phyloP scores from a whole-genome alignment of 805 yeast species.

The Tetrapisispora nanseiensis region DNA sequence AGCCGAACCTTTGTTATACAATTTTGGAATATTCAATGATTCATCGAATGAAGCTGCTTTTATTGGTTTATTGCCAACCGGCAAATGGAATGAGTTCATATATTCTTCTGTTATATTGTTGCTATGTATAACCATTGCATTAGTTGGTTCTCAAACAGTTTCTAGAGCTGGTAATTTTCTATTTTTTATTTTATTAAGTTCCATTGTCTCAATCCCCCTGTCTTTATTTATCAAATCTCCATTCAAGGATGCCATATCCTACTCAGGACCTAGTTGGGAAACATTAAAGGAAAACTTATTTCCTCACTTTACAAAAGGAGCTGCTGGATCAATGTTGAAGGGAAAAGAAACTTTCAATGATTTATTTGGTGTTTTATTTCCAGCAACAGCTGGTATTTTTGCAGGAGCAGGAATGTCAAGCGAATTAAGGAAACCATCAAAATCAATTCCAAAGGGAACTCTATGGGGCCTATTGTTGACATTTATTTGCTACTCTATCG shows the following conservation, averaged over 20 bases:
- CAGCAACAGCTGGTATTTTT: slow-evolving; percentile 96
- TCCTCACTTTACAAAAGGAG: slow-evolving; percentile 79
- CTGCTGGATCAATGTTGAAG: slow-evolving; percentile 72
- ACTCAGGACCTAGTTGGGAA: slow-evolving; percentile 66
- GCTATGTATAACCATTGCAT: slow-evolving; percentile 62
- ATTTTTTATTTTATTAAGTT: slow-evolving; percentile 53
- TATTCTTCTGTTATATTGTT: slow-evolving; percentile 67
- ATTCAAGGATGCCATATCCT: slow-evolving; percentile 41
- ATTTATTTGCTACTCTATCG: slow-evolving; percentile 65
- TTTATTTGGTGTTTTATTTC: slow-evolving; percentile 90
- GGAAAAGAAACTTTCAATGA: slow-evolving; percentile 68
- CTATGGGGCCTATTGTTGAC: slow-evolving; percentile 73
- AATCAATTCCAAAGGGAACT: slow-evolving; percentile 90
- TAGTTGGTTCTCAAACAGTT: slow-evolving; percentile 73
- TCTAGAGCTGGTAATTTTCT: slow-evolving; percentile 72
- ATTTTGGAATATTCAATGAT: slow-evolving; percentile 47
- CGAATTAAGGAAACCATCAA: slow-evolving; percentile 75
- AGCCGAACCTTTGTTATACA: slow-evolving; percentile 77
- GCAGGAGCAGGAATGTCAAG: slow-evolving; percentile 99
- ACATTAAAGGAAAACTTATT: slow-evolving; percentile 57
- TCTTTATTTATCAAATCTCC: slow-evolving; percentile 62
- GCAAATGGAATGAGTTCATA: slow-evolving; percentile 54
- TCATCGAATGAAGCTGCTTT: slow-evolving; percentile 41
- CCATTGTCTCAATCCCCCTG: slow-evolving; percentile 75
- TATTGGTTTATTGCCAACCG: slow-evolving; percentile 51